These are phyloP conservation scores for Xanthoparmelia taractica DNA, from an alignment of 495 filamentous ascomycete genomes.

Conservation along the genomic window DNA sequence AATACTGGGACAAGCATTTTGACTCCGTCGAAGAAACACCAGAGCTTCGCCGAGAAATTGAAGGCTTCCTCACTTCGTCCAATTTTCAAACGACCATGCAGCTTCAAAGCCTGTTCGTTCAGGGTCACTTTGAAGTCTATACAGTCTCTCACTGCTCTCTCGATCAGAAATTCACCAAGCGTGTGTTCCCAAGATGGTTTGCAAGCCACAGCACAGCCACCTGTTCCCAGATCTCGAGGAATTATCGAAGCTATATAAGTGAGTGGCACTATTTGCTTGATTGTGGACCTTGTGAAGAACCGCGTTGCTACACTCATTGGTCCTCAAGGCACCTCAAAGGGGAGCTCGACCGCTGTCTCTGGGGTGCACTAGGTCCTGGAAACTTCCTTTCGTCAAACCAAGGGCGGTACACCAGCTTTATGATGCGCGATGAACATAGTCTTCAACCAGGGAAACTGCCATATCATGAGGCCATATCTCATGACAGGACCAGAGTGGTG, in stretches of 20 bases:
- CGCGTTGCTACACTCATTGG: background rate
- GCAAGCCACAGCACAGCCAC: background rate
- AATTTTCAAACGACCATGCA: conserved; percentile 20
- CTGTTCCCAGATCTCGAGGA: background rate
- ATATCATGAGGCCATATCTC: conserved; percentile 1
- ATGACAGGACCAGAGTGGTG: conserved; percentile 4
- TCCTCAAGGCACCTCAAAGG: background rate
- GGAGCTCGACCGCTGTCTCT: conserved; percentile 21
- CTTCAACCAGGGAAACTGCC: background rate
- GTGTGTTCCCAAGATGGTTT: background rate
- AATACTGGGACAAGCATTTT: conserved; percentile 24
- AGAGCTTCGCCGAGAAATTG: conserved; percentile 12
- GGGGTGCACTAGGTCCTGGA: conserved; percentile 16
- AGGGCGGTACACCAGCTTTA: conserved; percentile 17
- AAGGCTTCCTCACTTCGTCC: conserved; percentile 12
- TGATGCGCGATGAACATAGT: background rate
- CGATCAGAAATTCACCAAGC: background rate
- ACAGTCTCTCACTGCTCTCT: background rate
- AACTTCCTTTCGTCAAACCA: conserved; percentile 12
- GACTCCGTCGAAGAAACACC: conserved; percentile 10
- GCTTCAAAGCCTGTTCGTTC: conserved; percentile 18
- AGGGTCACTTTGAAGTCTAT: conserved; percentile 2
- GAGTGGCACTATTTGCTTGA: conserved; percentile 1
- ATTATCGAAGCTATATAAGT: conserved; percentile 8
- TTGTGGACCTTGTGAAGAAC: background rate